phyloP scores from a whole-genome alignment of 176 grass and related monocot genomes.

The Thinopyrum elongatum region DNA sequence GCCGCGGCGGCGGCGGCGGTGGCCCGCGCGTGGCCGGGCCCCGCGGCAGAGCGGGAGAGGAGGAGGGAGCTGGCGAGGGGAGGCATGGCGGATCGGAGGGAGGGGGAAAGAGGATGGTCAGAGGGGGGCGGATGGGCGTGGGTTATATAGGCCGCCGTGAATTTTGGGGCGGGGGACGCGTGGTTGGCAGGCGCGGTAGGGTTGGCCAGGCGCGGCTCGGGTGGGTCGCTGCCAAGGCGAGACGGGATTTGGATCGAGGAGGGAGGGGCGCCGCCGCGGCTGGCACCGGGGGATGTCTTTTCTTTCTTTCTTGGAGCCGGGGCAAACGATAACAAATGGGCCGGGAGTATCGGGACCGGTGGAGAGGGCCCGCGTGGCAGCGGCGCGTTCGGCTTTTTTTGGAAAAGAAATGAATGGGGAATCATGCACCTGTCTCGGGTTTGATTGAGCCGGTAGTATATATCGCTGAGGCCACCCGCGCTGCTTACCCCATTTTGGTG shows the following conservation, averaged over 20 bases:
- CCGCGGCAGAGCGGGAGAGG: constrained; percentile 47
- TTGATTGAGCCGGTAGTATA: too few relatives aligned
- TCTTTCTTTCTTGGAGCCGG: constrained; percentile 36
- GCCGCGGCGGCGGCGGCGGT: constrained; percentile 5
- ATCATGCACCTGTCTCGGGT: too few relatives aligned
- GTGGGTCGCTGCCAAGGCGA: background rate
- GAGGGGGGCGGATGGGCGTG: background rate
- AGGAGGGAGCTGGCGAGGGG: constrained; percentile 44
- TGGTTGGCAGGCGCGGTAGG: constrained; percentile 51
- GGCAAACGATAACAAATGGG: constrained; percentile 9
- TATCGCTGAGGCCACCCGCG: background rate
- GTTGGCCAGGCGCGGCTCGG: constrained; percentile 4
- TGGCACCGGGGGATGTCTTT: background rate
- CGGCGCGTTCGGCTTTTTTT: too few relatives aligned
- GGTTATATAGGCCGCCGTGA: constrained; percentile 39
- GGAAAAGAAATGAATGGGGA: too few relatives aligned
- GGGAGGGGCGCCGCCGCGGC: constrained; percentile 13
- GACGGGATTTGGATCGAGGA: background rate
- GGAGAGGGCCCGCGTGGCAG: background rate
- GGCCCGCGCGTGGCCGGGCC: background rate
- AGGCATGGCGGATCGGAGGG: constrained; percentile 33
- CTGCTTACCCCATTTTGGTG: too few relatives aligned
- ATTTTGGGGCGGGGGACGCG: constrained; percentile 37
- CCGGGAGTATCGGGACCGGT: background rate
- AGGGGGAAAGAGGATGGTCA: background rate